Percentiles rank a stretch among this genome's conserved stretches.
Conservation (phyloP, 805 yeast species). For the Torulaspora delbrueckii region DNA sequence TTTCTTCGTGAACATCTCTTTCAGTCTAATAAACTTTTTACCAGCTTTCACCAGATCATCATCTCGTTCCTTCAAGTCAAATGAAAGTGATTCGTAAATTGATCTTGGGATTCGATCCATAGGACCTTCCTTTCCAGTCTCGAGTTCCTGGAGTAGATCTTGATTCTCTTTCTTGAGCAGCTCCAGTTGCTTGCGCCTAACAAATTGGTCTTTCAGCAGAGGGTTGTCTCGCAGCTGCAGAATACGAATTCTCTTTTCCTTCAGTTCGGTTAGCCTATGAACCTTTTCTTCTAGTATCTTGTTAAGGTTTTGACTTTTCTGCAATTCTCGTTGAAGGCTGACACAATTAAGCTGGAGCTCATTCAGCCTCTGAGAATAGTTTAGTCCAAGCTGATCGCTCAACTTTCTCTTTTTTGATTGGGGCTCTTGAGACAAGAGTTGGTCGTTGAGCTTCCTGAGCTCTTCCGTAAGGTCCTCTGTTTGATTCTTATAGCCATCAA, state of each 20-base stretch:
- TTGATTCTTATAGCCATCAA: slow-evolving; percentile 53
- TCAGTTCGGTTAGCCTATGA: slow-evolving; percentile 33
- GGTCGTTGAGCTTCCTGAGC: slow-evolving; percentile 32
- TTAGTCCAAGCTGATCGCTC: slow-evolving; percentile 23
- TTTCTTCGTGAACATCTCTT: slow-evolving; percentile 56
- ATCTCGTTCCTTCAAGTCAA: slow-evolving; percentile 49
- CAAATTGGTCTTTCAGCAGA: slow-evolving; percentile 52
- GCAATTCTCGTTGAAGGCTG: slow-evolving; percentile 36
- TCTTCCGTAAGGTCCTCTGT: slow-evolving; percentile 42
- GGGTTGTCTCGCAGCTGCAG: slow-evolving; percentile 67
- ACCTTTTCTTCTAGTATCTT: slow-evolving; percentile 38
- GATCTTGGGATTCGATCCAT: slow-evolving; percentile 49
- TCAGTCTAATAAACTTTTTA: slow-evolving; percentile 49
- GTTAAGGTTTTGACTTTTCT: slow-evolving; percentile 37
- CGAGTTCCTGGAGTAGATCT: slow-evolving; percentile 40
- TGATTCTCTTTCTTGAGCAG: slow-evolving; percentile 54
- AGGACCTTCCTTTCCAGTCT: slow-evolving; percentile 11
- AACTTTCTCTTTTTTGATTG: slow-evolving; percentile 30
- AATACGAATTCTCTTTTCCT: slow-evolving; percentile 43
- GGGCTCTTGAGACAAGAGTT: slow-evolving; percentile 18
- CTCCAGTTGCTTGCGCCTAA: slow-evolving; percentile 49
- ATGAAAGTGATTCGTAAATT: slow-evolving; percentile 55
- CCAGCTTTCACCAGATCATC: slow-evolving; percentile 43
- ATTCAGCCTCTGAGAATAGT: slow-evolving; percentile 32
- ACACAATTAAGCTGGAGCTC: slow-evolving; percentile 42